Conservation (phyloP, 2,329 filamentous ascomycete species). For the Ophiostoma perfectum region DNA sequence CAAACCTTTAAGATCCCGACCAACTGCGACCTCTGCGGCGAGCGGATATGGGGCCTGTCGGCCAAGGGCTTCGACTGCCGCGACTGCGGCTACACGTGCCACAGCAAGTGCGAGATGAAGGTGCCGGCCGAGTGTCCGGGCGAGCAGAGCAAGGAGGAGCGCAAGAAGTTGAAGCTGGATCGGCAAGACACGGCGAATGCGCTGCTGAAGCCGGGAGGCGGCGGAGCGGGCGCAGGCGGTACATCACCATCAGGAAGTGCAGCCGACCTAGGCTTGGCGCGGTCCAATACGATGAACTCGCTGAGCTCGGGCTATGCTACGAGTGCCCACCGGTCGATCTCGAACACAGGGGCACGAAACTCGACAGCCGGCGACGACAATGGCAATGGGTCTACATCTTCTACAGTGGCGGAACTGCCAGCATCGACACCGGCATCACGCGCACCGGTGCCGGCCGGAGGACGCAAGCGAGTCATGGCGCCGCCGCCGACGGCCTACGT, state of each 20-base stretch:
- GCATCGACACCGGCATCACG: slow-evolving; percentile 18
- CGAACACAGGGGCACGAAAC: slow-evolving; percentile 41
- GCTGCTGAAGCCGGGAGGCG: slow-evolving; percentile 45
- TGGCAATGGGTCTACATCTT: neutral
- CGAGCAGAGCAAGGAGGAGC: slow-evolving; percentile 88
- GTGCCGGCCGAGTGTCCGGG: slow-evolving; percentile 93
- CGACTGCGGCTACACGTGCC: slow-evolving; percentile 96
- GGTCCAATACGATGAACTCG: slow-evolving; percentile 85
- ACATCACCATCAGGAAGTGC: slow-evolving; percentile 37
- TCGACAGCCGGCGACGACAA: slow-evolving; percentile 40
- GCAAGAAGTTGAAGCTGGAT: slow-evolving; percentile 84
- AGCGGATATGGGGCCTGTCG: slow-evolving; percentile 93
- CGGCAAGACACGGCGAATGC: slow-evolving; percentile 73
- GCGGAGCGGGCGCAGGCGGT: neutral
- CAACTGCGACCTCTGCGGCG: slow-evolving; percentile 93
- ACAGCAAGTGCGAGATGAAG: slow-evolving; percentile 99
- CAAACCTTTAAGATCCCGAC: slow-evolving; percentile 99
- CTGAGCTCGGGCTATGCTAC: slow-evolving; percentile 82
- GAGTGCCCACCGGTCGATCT: slow-evolving; percentile 70
- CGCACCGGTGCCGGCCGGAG: slow-evolving; percentile 33
- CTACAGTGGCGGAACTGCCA: slow-evolving; percentile 30
- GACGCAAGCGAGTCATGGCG: slow-evolving; percentile 68
- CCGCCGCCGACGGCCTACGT: slow-evolving; percentile 81
- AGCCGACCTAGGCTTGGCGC: slow-evolving; percentile 60
- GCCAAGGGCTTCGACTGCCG: slow-evolving; percentile 95